Evolutionary conservation across 1,284 basidiomycete genomes (phyloP), one percentile per base, ranked within the genome.

Genomic region (Ceratobasidium sp.): DNA sequence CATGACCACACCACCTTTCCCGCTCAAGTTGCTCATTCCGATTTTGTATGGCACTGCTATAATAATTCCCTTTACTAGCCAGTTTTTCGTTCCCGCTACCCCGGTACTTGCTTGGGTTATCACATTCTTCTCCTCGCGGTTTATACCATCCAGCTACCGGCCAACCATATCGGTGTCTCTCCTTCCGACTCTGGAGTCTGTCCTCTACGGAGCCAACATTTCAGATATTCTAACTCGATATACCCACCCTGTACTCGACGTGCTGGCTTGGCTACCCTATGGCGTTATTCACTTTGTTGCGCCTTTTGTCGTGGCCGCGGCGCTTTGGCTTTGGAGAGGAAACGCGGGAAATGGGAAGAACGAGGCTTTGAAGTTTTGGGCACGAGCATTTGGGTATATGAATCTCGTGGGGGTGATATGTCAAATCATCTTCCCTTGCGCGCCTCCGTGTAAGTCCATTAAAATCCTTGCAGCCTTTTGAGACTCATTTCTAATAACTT

Each of bases 141-240:
- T 93, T 83, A 94, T 98, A 74, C 93, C 95, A 0, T 84, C 87
- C 11, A 76, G 82, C 2, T 89, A 88, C 79, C 85, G 96, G 1
- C 96, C 96, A 0, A 84, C 85, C 23, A 94, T 98, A 67, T 96
- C 94, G 77, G 96, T 99, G 72, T 91, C 93, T 11, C 87, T 98
- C 30, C 88, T 98, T 2, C 97, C 97, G 0, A 97, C 96, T 0
- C 88, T 98, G 71, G 97, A 99, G 81, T 91, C 92, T 9, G 94
- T 98, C 38, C 86, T 98, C 35, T 98, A 98, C 80, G 97, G 97
- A 11, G 96, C 95, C 63, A 98, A 98, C 83, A 96, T 98, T 75
- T 96, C 94, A 43, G 96, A 98, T 82, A 92, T 98, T 79, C 89
- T 98, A 75, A 98, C 96, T 2, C 88, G 95, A 21, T 95, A 91